Conservation (phyloP, 2,329 filamentous ascomycete species). For the Daldinia sp. region DNA sequence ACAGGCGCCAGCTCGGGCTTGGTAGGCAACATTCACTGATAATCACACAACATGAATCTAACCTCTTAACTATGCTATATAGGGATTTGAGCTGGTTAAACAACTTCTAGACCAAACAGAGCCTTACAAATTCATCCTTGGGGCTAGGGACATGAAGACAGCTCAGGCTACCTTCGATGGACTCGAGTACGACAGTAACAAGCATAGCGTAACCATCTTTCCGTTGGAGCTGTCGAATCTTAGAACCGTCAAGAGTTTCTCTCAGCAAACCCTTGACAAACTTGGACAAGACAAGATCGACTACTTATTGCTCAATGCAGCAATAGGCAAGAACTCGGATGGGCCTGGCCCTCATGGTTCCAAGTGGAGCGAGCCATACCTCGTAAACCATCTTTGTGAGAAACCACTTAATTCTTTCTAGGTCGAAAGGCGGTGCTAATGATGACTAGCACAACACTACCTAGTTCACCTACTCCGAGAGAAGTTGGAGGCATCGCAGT, state of each 20-base stretch:
- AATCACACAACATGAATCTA: neutral
- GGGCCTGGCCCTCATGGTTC: constrained; percentile 51
- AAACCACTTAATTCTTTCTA: neutral
- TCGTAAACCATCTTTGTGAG: constrained; percentile 63
- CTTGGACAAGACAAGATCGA: constrained; percentile 55
- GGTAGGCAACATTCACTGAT: constrained; percentile 46
- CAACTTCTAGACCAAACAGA: constrained; percentile 57
- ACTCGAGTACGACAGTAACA: constrained; percentile 52
- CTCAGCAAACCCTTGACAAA: constrained; percentile 52
- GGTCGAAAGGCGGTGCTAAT: constrained; percentile 9
- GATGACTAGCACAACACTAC: constrained; percentile 59
- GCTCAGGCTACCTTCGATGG: constrained; percentile 54
- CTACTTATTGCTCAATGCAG: constrained; percentile 61
- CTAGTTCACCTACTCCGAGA: constrained; percentile 58
- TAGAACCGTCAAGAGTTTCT: constrained; percentile 56
- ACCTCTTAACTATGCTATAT: neutral
- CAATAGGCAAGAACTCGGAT: constrained; percentile 49
- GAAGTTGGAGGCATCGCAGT: constrained; percentile 56
- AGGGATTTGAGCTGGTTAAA: constrained; percentile 63
- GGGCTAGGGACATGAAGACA: constrained; percentile 54
- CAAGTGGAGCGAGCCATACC: constrained; percentile 59
- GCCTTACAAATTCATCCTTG: constrained; percentile 59
- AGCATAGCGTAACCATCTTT: constrained; percentile 55
- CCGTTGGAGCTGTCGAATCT: constrained; percentile 59
- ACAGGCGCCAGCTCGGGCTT: constrained; percentile 60